Conservation (phyloP, 805 yeast species). For the Pichia californica region DNA sequence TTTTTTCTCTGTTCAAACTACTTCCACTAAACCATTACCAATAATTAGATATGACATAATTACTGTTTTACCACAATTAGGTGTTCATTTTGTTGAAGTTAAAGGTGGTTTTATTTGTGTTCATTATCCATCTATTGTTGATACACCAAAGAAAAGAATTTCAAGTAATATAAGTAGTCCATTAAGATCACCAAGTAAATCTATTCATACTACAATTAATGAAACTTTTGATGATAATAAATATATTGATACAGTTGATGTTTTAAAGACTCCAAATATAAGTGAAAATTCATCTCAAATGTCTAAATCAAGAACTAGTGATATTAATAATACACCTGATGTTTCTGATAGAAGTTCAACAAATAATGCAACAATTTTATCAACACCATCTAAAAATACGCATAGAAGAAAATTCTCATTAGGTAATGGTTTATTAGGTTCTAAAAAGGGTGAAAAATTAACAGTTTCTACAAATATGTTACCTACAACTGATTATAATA, state of each 20-base stretch:
- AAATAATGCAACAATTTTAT: background rate
- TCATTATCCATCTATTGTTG: slow-evolving; percentile 47
- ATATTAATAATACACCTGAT: slow-evolving; percentile 19
- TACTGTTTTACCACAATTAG: slow-evolving; percentile 64
- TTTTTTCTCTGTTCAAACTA: slow-evolving; percentile 89
- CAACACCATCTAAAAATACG: slow-evolving; percentile 29
- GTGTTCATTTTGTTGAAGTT: slow-evolving; percentile 80
- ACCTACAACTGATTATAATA: slow-evolving; percentile 38
- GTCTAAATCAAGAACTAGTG: slow-evolving; percentile 13
- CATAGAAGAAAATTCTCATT: slow-evolving; percentile 61
- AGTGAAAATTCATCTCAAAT: slow-evolving; percentile 17
- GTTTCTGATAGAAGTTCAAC: slow-evolving; percentile 30
- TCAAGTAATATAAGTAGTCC: slow-evolving; percentile 3
- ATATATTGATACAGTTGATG: slow-evolving; percentile 11
- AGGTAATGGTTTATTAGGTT: slow-evolving; percentile 49
- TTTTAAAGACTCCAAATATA: slow-evolving; percentile 11
- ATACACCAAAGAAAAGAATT: slow-evolving; percentile 6
- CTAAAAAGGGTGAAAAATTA: slow-evolving; percentile 33
- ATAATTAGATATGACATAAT: slow-evolving; percentile 82
- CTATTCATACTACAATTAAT: slow-evolving; percentile 15
- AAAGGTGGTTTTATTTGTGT: slow-evolving; percentile 90
- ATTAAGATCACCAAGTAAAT: slow-evolving; percentile 8
- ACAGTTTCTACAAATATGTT: slow-evolving; percentile 25
- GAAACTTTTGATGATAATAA: slow-evolving; percentile 13
- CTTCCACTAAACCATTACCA: slow-evolving; percentile 87